Conservation (phyloP, 495 filamentous ascomycete genomes). For the Aspergillus leporis region DNA sequence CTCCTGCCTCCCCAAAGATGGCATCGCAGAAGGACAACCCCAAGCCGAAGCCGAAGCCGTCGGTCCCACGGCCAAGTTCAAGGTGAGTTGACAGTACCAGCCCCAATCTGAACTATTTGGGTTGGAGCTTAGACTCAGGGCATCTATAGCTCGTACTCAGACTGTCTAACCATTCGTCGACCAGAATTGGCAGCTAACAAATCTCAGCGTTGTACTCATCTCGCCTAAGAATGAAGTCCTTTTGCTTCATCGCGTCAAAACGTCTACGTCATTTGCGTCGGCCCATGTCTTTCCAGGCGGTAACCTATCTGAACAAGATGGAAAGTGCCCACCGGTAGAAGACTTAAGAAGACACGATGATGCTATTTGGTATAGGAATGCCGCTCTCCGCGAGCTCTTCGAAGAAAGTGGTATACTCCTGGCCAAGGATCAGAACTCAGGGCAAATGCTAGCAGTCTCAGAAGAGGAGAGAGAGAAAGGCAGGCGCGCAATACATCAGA, state of each 20-base stretch:
- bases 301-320: constrained; percentile 72
- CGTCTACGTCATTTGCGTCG: constrained; percentile 80
- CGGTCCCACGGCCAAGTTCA: constrained; percentile 40
- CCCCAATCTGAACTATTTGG: too few relatives aligned
- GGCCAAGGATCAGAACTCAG: constrained; percentile 51
- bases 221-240: constrained; percentile 86
- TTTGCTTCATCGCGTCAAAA: constrained; percentile 80
- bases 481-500: constrained; percentile 64
- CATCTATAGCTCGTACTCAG: background rate
- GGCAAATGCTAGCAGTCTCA: constrained; percentile 55
- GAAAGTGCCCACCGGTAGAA: constrained; percentile 48
- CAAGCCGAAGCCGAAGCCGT: constrained; percentile 25
- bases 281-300: constrained; percentile 98
- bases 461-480: constrained; percentile 63
- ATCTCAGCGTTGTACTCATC: constrained; percentile 72
- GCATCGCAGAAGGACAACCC: constrained; percentile 15
- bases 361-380: constrained; percentile 66
- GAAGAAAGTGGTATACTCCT: constrained; percentile 93
- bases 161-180: background rate
- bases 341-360: constrained; percentile 62
- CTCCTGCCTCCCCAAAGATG: constrained; percentile 22
- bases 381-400: constrained; percentile 87
- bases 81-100: too few relatives aligned
- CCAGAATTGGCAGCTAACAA: background rate
- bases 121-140: too few relatives aligned